phyloP scores from a whole-genome alignment of 768 basidiomycete species.

The Tulasnella sp. region DNA sequence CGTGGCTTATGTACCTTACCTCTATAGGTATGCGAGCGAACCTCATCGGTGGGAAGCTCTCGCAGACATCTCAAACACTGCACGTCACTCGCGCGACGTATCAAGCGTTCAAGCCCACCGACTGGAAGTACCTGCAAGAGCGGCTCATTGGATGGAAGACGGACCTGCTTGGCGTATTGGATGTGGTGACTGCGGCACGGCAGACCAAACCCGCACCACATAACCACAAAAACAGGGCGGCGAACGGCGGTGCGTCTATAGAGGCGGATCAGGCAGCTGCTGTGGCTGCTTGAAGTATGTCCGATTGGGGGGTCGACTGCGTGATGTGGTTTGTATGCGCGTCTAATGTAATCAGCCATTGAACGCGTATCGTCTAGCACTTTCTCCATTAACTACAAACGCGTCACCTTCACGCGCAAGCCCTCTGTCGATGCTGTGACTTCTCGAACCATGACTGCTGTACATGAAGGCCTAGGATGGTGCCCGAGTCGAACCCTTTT shows the following conservation, averaged over 20 bases:
- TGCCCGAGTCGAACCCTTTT: too few relatives aligned
- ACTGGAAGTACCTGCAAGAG: slow-evolving; percentile 72
- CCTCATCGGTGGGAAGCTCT: slow-evolving; percentile 70
- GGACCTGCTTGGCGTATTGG: slow-evolving; percentile 55
- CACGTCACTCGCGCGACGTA: slow-evolving; percentile 63
- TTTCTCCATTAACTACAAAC: too few relatives aligned
- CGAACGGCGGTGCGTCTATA: neutral
- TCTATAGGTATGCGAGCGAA: slow-evolving; percentile 64
- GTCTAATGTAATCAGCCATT: too few relatives aligned
- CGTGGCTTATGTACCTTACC: neutral
- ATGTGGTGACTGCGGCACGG: slow-evolving; percentile 37
- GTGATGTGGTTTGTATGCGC: neutral
- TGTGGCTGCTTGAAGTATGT: neutral
- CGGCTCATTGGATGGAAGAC: slow-evolving; percentile 68
- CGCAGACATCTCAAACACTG: slow-evolving; percentile 63
- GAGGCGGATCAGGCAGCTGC: slow-evolving; percentile 1
- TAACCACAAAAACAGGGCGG: neutral
- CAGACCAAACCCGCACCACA: neutral
- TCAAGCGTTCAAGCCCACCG: slow-evolving; percentile 60
- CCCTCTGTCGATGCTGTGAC: too few relatives aligned
- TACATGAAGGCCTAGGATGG: too few relatives aligned
- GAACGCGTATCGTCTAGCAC: too few relatives aligned
- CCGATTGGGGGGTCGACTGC: neutral
- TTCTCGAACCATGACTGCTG: too few relatives aligned
- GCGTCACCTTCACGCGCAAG: too few relatives aligned